Conservation (phyloP, 1,139 yeast species). For the Kluyveromyces sp. region DNA sequence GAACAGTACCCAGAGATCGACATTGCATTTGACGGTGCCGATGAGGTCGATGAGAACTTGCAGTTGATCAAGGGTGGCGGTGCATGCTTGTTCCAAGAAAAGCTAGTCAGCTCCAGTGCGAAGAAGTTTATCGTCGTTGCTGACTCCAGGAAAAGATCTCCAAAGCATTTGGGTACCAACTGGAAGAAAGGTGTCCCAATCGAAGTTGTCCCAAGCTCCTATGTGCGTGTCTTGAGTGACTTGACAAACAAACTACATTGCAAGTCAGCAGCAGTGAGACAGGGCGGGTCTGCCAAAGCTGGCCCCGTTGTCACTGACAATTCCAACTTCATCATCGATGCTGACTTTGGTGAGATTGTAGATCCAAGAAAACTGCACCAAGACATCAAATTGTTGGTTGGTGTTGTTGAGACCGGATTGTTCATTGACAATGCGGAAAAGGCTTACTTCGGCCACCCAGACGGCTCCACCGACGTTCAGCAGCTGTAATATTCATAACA, state of each 20-base stretch:
- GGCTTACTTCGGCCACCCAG: constrained; percentile 83
- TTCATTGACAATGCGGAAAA: constrained; percentile 64
- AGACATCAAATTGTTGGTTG: constrained; percentile 68
- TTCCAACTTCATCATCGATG: constrained; percentile 87
- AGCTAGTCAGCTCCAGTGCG: constrained; percentile 81
- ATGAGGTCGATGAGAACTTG: constrained; percentile 76
- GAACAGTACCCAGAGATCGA: constrained; percentile 79
- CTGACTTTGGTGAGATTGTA: constrained; percentile 75
- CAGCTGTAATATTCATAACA: constrained; percentile 21
- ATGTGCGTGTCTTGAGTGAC: constrained; percentile 65
- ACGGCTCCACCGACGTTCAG: constrained; percentile 49
- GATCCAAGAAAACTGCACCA: constrained; percentile 56
- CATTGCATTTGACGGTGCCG: constrained; percentile 97
- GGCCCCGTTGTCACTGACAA: constrained; percentile 98
- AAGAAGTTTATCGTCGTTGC: constrained; percentile 80
- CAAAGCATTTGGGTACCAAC: constrained; percentile 54
- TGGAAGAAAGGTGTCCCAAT: constrained; percentile 95
- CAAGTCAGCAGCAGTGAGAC: constrained; percentile 54
- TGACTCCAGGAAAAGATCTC: constrained; percentile 78
- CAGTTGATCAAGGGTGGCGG: constrained; percentile 98
- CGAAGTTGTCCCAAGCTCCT: constrained; percentile 88
- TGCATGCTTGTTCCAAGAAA: constrained; percentile 95
- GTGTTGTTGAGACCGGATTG: constrained; percentile 95
- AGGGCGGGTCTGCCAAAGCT: constrained; percentile 88
- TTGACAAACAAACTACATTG: constrained; percentile 50